Evolutionary conservation across 352 stramenopile species (phyloP).

Genomic region (Elongisporangium anandrum): DNA sequence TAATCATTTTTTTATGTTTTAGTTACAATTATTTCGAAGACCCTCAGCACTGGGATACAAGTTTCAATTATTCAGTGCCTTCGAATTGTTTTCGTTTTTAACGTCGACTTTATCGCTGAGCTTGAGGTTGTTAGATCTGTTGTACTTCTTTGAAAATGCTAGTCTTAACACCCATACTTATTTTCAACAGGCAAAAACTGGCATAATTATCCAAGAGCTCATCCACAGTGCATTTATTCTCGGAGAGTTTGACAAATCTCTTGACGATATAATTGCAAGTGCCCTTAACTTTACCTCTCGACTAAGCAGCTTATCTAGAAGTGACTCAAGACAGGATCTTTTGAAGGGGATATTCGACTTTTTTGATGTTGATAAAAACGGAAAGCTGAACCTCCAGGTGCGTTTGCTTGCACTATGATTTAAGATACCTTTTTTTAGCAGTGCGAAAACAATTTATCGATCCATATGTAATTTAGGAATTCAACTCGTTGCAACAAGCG

Average conservation of each 20-base stretch:
- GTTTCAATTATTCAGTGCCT: conserved; percentile 24
- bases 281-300: conserved; percentile 13
- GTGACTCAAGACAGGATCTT: conserved; percentile 29
- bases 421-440: no score
- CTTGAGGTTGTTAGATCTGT: conserved; percentile 31
- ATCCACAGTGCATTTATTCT: conserved; percentile 30
- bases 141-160: not conserved
- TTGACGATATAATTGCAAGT: conserved; percentile 24
- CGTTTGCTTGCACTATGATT: no score
- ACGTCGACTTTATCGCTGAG: conserved; percentile 28
- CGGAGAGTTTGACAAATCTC: conserved; percentile 31
- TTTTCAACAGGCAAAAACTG: conserved; percentile 7
- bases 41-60: conserved; percentile 4
- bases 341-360: conserved; percentile 34
- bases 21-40: conserved; percentile 18
- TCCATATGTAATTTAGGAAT: conserved; percentile 21
- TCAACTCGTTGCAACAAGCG: conserved; percentile 58
- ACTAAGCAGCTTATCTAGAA: conserved; percentile 29
- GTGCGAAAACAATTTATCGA: no score
- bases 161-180: not conserved
- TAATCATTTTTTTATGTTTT: not conserved
- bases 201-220: conserved; percentile 10
- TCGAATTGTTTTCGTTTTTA: conserved; percentile 31
- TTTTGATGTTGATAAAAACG: conserved; percentile 39
- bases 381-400: conserved; percentile 35